phyloP scores from a whole-genome alignment of 2,329 filamentous ascomycete species.

The Dactylellina sp. region DNA sequence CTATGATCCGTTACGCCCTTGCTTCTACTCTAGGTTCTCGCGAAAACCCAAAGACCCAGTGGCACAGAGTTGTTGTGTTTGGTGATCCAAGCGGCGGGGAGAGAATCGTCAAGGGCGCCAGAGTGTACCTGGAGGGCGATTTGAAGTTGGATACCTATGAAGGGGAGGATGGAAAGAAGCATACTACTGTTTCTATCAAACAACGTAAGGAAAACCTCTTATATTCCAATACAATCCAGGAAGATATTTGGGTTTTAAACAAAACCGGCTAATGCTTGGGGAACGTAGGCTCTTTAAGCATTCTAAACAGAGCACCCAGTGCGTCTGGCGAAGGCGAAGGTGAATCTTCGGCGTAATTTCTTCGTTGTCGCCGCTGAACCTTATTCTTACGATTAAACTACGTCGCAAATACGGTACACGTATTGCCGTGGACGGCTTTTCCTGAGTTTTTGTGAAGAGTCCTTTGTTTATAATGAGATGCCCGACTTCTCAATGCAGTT shows the following conservation, averaged over 20 bases:
- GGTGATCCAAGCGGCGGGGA: constrained; percentile 62
- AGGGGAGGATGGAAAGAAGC: constrained; percentile 76
- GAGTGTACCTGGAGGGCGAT: constrained; percentile 87
- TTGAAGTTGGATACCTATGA: constrained; percentile 76
- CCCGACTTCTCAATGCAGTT: no score
- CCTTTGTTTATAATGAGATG: no score
- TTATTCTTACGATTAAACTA: neutral
- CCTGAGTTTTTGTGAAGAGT: no score
- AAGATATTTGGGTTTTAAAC: no score
- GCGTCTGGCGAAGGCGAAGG: constrained; percentile 18
- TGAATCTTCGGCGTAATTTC: neutral
- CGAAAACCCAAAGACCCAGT: constrained; percentile 71
- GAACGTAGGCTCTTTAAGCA: constrained; percentile 22
- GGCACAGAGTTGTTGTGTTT: constrained; percentile 85
- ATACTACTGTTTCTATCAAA: constrained; percentile 74
- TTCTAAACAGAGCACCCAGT: constrained; percentile 14
- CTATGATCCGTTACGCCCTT: constrained; percentile 81
- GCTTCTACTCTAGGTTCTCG: constrained; percentile 62
- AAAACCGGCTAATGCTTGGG: neutral
- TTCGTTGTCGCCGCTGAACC: neutral
- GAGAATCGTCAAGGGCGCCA: constrained; percentile 69
- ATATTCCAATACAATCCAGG: no score
- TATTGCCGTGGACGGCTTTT: no score
- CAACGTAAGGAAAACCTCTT: constrained; percentile 77
- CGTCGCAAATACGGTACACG: no score